Conservation (phyloP, 2,329 filamentous ascomycete species). For the Graphilbum fragrans region DNA sequence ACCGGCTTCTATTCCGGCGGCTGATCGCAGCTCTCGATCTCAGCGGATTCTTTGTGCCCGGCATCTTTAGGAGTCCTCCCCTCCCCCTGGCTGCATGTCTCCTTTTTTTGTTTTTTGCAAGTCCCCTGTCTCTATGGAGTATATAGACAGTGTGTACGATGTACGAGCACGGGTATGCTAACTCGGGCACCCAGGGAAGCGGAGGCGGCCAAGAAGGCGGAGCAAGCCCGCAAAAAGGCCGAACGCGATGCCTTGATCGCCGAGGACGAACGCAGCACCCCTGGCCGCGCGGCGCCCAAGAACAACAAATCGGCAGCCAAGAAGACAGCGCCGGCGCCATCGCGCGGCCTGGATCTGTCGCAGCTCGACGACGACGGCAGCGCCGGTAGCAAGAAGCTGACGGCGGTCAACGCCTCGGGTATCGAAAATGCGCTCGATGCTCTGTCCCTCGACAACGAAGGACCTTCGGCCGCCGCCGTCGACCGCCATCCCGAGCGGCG, state of each 20-base stretch:
- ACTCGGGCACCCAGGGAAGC: conserved; percentile 49
- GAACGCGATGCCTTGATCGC: conserved; percentile 74
- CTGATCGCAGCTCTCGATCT: neutral
- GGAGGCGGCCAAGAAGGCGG: conserved; percentile 72
- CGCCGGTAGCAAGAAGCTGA: conserved; percentile 23
- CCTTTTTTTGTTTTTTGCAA: neutral
- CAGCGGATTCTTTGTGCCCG: too few relatives aligned
- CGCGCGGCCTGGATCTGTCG: conserved; percentile 59
- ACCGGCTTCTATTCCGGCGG: neutral
- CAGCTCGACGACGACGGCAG: conserved; percentile 50
- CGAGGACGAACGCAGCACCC: conserved; percentile 63
- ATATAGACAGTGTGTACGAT: too few relatives aligned
- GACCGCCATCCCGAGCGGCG: conserved; percentile 82
- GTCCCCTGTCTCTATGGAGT: too few relatives aligned
- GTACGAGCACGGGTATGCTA: neutral
- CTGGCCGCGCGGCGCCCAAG: conserved; percentile 49
- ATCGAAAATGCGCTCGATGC: conserved; percentile 93
- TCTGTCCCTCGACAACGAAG: conserved; percentile 44
- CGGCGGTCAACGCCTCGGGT: conserved; percentile 65
- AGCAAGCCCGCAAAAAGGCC: conserved; percentile 78
- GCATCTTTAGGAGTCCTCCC: neutral
- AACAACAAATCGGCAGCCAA: conserved; percentile 56
- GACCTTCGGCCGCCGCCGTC: conserved; percentile 32
- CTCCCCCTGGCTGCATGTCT: neutral
- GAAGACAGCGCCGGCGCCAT: conserved; percentile 34